These are phyloP conservation scores for Ophiostoma novo-ulmi DNA, from an alignment of 2,329 filamentous ascomycete species.

Conservation along the genomic window DNA sequence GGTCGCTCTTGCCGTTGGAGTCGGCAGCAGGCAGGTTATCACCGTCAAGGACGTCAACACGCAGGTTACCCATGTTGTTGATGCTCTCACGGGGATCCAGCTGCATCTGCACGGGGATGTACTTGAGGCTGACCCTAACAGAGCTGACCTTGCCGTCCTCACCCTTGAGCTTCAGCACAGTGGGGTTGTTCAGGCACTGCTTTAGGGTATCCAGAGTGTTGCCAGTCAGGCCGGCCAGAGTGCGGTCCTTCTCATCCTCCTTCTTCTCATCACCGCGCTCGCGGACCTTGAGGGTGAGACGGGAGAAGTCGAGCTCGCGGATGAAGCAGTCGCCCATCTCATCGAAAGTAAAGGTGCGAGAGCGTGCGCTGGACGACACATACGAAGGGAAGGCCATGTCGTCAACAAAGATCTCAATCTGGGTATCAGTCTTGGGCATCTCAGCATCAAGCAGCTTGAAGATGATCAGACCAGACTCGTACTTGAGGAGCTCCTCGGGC, in stretches of 20 bases:
- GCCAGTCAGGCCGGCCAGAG: slow-evolving; percentile 75
- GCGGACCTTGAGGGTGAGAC: slow-evolving; percentile 79
- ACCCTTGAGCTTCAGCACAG: slow-evolving; percentile 71
- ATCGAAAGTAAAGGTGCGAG: slow-evolving; percentile 67
- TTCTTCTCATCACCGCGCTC: slow-evolving; percentile 67
- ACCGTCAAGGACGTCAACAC: slow-evolving; percentile 87
- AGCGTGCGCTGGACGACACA: slow-evolving; percentile 68
- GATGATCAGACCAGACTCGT: slow-evolving; percentile 88
- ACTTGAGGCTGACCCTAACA: slow-evolving; percentile 88
- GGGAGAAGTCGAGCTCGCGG: slow-evolving; percentile 93
- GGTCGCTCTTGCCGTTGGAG: slow-evolving; percentile 93
- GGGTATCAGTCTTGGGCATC: slow-evolving; percentile 67
- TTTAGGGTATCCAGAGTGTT: slow-evolving; percentile 83
- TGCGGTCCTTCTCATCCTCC: slow-evolving; percentile 61
- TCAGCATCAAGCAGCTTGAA: slow-evolving; percentile 92
- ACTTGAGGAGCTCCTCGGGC: slow-evolving; percentile 72
- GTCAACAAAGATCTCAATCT: slow-evolving; percentile 86
- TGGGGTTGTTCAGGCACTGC: slow-evolving; percentile 87
- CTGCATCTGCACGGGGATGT: slow-evolving; percentile 88
- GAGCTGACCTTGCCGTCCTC: slow-evolving; percentile 70
- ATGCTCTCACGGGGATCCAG: slow-evolving; percentile 94
- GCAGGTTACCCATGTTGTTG: slow-evolving; percentile 95
- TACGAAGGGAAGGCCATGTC: slow-evolving; percentile 93
- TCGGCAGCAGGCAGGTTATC: slow-evolving; percentile 86
- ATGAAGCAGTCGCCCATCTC: slow-evolving; percentile 96